Evolutionary conservation across 148 eudicot genomes (phyloP), one percentile per base, ranked within the genome.

Genomic region (Cornus kousa): DNA sequence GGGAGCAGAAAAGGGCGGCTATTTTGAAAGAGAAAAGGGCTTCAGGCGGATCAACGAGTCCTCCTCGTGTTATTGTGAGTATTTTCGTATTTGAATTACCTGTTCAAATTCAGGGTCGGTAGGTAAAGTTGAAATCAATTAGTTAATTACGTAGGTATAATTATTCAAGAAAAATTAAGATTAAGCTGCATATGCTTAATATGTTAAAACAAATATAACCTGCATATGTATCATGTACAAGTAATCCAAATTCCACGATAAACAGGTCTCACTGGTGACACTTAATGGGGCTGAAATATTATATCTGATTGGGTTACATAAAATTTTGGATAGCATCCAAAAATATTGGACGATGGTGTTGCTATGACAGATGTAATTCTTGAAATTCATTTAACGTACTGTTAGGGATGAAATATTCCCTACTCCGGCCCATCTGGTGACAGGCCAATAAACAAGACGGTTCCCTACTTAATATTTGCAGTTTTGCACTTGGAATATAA

Each of bases 61-160:
- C 99, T 14, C 99, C 98, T 35, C 93, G 95, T 79, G 89, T 91
- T 80, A 88, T 94, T 84, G 99, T 96, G 83, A 86, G 97, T 86
- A 32, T 70, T 12, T 35, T 24, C 33, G 53, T 7, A 59, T 24
- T 24, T 22, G 8, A 37, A 31, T 71, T 16, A 62, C 20, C 28
- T 40, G 71, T 35, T 35, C 37, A 35, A 35, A 35, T 4, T 35
- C 37, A 35, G 37, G 5, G 37, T 35, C 37, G 37, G 37, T 35
- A 3, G 19, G 7, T 62, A 17, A 6, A 62, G 20, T 20, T 62
- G 1, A 17, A n/a, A 53, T 53, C 59, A 53, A 16, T 53, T 62
- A 62, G 5, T 62, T n/a, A n/a, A 4, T 62, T 8, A n/a, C 66
- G 20, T 0, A 20, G 24, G 3, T 20, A 7, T n/a, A 9, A 62